Evolutionary conservation across 1,139 yeast species (phyloP), one percentile per base, ranked within the genome.

Genomic region (Geotrichum fermentans): DNA sequence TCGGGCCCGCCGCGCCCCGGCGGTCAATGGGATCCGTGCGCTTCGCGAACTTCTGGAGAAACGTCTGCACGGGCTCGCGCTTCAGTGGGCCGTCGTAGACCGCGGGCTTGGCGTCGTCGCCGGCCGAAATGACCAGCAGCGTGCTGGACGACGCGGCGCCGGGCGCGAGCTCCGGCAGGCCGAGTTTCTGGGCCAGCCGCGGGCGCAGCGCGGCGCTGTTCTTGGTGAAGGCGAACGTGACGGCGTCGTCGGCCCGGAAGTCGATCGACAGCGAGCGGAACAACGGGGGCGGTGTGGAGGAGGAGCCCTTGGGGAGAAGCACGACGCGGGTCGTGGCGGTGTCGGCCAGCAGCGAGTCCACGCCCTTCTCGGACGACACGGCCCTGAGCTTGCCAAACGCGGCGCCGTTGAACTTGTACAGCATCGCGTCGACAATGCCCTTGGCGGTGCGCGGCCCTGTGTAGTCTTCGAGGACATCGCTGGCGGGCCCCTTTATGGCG

Each of bases 231-330:
- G 65, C 78, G 50, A 80, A 72, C 21, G 75, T 73, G 3, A 74
- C 59, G n/a, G n/a, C n/a, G 18, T 58, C 57, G 2, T 72, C 77
- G 40, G 83, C 65, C 43, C 57, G 49, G 21, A 52, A 85, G 61
- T 90, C 96, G 48, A 85, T 74, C 3, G 95, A 92, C 56, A 90
- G 69, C 0, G 87, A 72, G 64, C 85, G 87, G 62, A 77, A 75
- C 53, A 83, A 64, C 0, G 92, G 80, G 14, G 90, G 77, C 4
- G 81, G 68, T 40, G 68, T 16, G 38, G 18, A 10, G 5, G 28
- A 24, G 8, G 28, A 6, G 28, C 20, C 32, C 56, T 37, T 54
- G 53, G 64, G 59, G 18, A 64, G 52, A 45, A 65, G 52, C 5
- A 65, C 50, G 3, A 64, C 66, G 3, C 44, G 43, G 18, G 43